A percentile compares a stretch with the other conserved stretches of the same genome.
These are phyloP conservation scores for Chytriomyces hyalinus DNA, from an alignment of 192 early-diverging fungal genomes.

Conservation along the genomic window DNA sequence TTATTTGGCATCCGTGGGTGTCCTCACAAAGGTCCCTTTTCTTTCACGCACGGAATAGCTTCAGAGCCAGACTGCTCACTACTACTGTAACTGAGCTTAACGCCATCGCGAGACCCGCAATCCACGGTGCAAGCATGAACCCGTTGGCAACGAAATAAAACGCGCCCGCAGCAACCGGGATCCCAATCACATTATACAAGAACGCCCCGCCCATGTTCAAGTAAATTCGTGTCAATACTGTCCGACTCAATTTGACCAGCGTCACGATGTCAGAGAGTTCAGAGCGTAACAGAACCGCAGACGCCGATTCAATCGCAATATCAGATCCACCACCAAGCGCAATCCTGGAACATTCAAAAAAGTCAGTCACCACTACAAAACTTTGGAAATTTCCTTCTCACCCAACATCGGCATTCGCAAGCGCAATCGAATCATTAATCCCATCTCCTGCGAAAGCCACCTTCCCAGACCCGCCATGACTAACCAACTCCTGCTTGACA, in stretches of 20 bases:
- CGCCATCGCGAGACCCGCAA: conserved; percentile 93
- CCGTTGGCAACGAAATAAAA: conserved; percentile 50
- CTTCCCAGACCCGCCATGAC: conserved; percentile 52
- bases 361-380: background rate
- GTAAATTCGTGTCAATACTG: conserved; percentile 76
- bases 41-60: conserved; percentile 1
- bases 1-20: too few species aligned
- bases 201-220: conserved; percentile 92
- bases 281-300: conserved; percentile 80
- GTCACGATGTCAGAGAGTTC: conserved; percentile 79
- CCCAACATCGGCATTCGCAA: conserved; percentile 89
- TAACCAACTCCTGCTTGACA: conserved; percentile 25
- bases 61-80: conserved; percentile 72
- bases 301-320: conserved; percentile 88
- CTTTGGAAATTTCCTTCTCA: conserved; percentile 22
- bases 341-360: conserved; percentile 47
- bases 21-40: too few species aligned
- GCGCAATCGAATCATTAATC: conserved; percentile 92
- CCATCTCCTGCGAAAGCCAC: conserved; percentile 97
- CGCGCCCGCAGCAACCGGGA: conserved; percentile 89
- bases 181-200: conserved; percentile 83
- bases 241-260: conserved; percentile 76
- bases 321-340: conserved; percentile 89
- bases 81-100: conserved; percentile 85
- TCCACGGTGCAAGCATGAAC: conserved; percentile 69